Evolutionary conservation across 2,329 filamentous ascomycete species (phyloP).

Genomic region (Penicillium concentricum): DNA sequence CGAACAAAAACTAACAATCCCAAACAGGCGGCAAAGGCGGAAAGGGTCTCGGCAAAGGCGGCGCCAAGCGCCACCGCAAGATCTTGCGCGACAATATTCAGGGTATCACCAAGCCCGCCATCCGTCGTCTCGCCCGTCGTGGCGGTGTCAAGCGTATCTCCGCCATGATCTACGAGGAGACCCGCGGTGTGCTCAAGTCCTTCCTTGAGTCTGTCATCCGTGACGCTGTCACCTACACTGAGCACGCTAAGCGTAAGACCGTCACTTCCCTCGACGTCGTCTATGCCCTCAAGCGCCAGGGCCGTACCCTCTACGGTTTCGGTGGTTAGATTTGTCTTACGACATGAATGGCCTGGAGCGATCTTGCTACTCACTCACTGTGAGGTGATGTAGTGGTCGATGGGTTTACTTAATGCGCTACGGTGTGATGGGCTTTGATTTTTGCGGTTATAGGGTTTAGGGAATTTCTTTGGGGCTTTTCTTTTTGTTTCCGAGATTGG

Average conservation of each 20-base stretch:
- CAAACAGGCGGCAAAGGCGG: constrained; percentile 83
- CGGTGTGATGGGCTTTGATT: constrained; percentile 21
- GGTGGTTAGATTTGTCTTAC: constrained; percentile 64
- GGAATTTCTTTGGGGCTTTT: constrained; percentile 3
- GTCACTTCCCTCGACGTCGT: constrained; percentile 61
- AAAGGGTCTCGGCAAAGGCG: constrained; percentile 96
- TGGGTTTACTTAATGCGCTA: constrained; percentile 18
- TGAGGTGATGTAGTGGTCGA: background rate
- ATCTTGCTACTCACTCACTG: background rate
- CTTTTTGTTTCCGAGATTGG: constrained; percentile 7
- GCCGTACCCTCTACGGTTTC: constrained; percentile 79
- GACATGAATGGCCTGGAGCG: background rate
- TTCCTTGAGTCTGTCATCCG: constrained; percentile 81
- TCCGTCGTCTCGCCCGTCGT: constrained; percentile 97
- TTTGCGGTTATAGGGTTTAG: constrained; percentile 1
- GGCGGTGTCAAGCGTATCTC: constrained; percentile 99
- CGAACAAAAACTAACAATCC: constrained; percentile 16
- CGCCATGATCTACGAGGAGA: constrained; percentile 87
- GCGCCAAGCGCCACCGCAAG: constrained; percentile 99
- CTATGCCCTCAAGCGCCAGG: constrained; percentile 64
- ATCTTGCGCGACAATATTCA: constrained; percentile 99
- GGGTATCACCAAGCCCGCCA: constrained; percentile 98
- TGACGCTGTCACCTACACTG: constrained; percentile 77
- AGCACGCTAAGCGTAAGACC: constrained; percentile 72
- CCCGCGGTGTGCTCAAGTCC: constrained; percentile 77